These are phyloP conservation scores for Ulvella scutata DNA, from an alignment of 139 green algal species.

Conservation along the genomic window DNA sequence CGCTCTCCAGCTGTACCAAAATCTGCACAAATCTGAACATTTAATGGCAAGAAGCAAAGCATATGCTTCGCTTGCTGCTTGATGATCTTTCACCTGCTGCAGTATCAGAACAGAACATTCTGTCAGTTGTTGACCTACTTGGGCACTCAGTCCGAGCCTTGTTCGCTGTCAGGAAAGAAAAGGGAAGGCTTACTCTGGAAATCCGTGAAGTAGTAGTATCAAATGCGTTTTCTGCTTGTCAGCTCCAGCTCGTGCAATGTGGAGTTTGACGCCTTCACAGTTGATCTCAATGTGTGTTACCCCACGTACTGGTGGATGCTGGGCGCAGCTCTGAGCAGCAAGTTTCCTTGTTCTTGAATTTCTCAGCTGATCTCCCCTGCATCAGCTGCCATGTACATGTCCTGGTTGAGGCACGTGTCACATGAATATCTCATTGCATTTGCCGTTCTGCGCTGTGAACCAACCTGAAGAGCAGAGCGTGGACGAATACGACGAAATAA, in stretches of 20 bases:
- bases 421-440: too few relatives aligned
- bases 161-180: neutral
- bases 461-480: too few relatives aligned
- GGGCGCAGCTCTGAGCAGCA: neutral
- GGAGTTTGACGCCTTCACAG: neutral
- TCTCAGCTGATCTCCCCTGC: neutral
- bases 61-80: neutral
- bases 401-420: too few relatives aligned
- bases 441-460: too few relatives aligned
- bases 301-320: neutral
- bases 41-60: neutral
- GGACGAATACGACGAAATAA: too few relatives aligned
- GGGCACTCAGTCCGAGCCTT: neutral
- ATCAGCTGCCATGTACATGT: too few relatives aligned
- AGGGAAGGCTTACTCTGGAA: neutral
- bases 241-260: neutral
- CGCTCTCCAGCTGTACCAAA: constrained; percentile 26
- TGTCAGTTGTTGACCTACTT: neutral
- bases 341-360: neutral
- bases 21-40: neutral
- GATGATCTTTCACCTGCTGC: neutral
- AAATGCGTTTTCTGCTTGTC: neutral
- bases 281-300: neutral
- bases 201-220: neutral
- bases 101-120: neutral